Conservation (phyloP, 108 stramenopile genomes). For the Nannochloropsis gaditana region DNA sequence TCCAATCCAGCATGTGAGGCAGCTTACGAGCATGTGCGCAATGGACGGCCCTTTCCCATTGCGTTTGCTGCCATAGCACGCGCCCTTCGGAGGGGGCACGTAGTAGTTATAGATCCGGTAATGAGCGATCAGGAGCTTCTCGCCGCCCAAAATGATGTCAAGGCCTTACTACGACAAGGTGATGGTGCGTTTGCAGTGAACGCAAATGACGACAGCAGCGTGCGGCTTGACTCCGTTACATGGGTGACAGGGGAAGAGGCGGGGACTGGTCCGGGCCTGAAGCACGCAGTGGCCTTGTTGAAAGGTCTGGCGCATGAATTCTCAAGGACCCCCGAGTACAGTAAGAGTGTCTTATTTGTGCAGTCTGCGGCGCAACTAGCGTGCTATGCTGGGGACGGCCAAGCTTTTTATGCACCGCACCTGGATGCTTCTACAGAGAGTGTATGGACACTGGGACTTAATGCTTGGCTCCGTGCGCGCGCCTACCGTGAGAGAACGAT, state of each 20-base stretch:
- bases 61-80: not conserved
- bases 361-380: not conserved
- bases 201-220: not conserved
- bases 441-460: not conserved
- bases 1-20: not conserved
- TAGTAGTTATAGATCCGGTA: not conserved
- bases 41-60: not conserved
- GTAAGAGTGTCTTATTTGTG: not conserved
- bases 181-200: not conserved
- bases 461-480: not conserved
- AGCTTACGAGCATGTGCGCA: not conserved
- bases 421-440: not conserved
- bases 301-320: not conserved
- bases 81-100: not conserved
- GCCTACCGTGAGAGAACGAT: conserved; percentile 20
- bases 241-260: not conserved
- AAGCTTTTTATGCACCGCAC: not conserved
- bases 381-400: not conserved
- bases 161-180: not conserved
- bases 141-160: not conserved
- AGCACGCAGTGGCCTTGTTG: not conserved
- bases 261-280: not conserved
- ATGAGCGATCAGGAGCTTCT: not conserved
- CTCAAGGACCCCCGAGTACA: not conserved
- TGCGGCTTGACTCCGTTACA: not conserved